Evolutionary conservation across 1,139 yeast species (phyloP), one percentile per base, ranked within the genome.

Genomic region (Yamadazyma songkhlaensis): DNA sequence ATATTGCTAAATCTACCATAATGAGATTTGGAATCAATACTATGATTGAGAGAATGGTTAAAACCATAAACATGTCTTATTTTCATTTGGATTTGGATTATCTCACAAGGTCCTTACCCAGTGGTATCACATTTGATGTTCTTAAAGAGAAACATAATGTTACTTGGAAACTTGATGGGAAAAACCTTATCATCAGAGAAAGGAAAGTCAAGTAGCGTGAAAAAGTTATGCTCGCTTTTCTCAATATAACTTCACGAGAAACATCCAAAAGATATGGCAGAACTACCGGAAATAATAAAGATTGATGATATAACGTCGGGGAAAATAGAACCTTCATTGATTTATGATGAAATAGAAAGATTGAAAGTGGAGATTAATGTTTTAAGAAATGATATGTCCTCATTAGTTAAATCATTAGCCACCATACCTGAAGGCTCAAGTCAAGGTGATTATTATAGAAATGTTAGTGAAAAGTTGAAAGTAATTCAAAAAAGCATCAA

Each of bases 261-360:
- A 26, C 13, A 26, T 4, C 29, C 10, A 12, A 12, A 4, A 14
- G 20, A n/a, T 14, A 32, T 29, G 35, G 25, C 25, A 11, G 56
- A 48, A 31, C 56, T 68, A 14, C 71, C 73, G 1, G 72, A 66
- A 20, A 47, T 54, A 17, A 63, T 68, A 33, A 70, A 63, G 44
- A 70, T 71, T n/a, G 76, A 71, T 45, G 77, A 71, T 45, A 66
- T 71, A 27, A 58, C 74, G 6, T 64, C 72, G 10, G 76, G 76
- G 4, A 62, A 57, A 42, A 62, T 71, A 14, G 67, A 67, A 26
- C 69, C 74, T 3, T 51, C 55, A 8, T 45, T 58, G 27, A 60
- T 71, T 32, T 67, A 63, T 42, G 50, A 58, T 25, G 76, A 71
- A 44, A 54, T 71, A 35, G 75, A 71, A 20, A 48, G 73, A 25